Base-by-base conservation (phyloP, 1,284 basidiomycete genomes). In the Mycena citricolor region DNA sequence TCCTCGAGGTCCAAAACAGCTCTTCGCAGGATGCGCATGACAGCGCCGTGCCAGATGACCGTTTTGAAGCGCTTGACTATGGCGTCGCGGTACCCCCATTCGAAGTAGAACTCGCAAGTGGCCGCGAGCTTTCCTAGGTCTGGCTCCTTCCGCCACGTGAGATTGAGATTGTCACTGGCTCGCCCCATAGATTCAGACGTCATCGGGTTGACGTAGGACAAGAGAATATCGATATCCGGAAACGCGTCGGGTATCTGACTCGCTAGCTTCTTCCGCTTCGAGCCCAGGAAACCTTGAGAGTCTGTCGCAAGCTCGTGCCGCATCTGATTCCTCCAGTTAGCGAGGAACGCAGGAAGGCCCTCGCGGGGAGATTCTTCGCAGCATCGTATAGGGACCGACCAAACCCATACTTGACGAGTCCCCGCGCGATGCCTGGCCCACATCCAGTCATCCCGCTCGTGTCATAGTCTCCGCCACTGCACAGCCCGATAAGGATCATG, bases 391-490 rank as follows among this genome's bases (percentile, higher is more conserved):
- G 73, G 0, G 73, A 57, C 51, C 86, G 81, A 2, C 86, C 86
- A 44, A 89, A 82, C 2, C 86, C 85, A 49, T 79, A 81, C 47
- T 74, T 73, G 0, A 86, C 84, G 3, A 90, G 74, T n/a, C 73
- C 84, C 32, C 78, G 74, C 0, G 86, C 78, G 31, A 76, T 84
- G 21, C 69, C 69, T 23, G 73, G 65, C 4, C 86, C 86, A 57
- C 82, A 87, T 2, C 80, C 71, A 11, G 68, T 58, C 12, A 89
- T 63, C 7, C 86, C 87, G 7, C 70, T 82, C 24, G 79, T 77
- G 42, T 87, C 78, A 58, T 97, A 99, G 64, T 99, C 95, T 0
- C 94, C 95, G 1, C 94, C 94, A 8, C 83, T 80, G 54, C 95
- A 73, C 4, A 97, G 70, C 0, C 86, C 94, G 32, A 95, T 83